Evolutionary conservation across 2,329 filamentous ascomycete species (phyloP).

Genomic region (Calonectria montana): DNA sequence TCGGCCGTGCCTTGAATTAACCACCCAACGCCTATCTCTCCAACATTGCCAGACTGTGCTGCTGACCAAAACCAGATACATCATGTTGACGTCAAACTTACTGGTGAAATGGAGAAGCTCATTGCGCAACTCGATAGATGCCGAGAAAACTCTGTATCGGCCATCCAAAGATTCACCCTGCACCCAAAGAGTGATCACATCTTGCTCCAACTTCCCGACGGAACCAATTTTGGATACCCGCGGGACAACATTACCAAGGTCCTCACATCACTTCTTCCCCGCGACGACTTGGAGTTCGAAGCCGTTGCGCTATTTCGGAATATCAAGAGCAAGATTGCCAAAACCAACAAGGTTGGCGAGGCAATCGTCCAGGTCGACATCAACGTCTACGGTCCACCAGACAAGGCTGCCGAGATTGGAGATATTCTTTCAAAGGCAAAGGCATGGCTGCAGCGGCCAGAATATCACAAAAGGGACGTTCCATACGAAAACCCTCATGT

Average conservation of each 20-base stretch:
- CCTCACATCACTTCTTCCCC: not conserved
- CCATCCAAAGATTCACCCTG: not conserved
- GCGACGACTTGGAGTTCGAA: constrained; percentile 21
- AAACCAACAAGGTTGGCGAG: constrained; percentile 40
- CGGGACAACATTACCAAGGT: not conserved
- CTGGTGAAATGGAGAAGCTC: constrained; percentile 8
- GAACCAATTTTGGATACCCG: constrained; percentile 4
- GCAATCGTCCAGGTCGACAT: constrained; percentile 46
- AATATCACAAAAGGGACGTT: constrained; percentile 26
- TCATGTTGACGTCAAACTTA: constrained; percentile 14
- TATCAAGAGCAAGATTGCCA: constrained; percentile 40
- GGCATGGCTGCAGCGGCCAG: constrained; percentile 50
- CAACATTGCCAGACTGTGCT: not conserved
- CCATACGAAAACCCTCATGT: constrained; percentile 28
- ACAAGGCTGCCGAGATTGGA: constrained; percentile 37
- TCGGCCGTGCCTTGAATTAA: not conserved
- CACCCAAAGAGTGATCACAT: not conserved
- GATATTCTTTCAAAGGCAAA: constrained; percentile 42
- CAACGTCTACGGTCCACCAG: constrained; percentile 50
- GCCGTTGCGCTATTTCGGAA: not conserved
- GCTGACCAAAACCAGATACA: not conserved
- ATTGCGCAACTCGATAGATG: not conserved
- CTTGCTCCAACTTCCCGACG: not conserved
- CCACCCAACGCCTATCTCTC: not conserved
- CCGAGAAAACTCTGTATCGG: not conserved